Evolutionary conservation across 2,329 filamentous ascomycete genomes (phyloP).

Genomic region (Lasiodiplodia citricola): DNA sequence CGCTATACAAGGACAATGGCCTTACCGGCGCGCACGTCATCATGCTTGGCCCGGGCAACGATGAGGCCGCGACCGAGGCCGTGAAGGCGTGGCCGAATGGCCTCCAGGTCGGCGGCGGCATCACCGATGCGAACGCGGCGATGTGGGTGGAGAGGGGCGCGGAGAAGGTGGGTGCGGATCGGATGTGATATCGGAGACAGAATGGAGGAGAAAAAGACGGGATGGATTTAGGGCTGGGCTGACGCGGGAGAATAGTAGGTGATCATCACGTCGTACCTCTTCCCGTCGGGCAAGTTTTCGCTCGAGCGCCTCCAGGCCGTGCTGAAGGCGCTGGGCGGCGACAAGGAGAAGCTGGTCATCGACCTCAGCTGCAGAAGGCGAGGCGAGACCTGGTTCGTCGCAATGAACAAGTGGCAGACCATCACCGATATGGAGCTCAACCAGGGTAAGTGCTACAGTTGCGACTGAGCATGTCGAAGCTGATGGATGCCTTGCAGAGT

Average conservation of each 20-base stretch:
- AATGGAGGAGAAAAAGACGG: not conserved
- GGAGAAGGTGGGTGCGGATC: constrained; percentile 71
- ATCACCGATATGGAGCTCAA: constrained; percentile 96
- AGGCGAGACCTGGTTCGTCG: constrained; percentile 86
- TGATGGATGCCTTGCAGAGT: constrained; percentile 59
- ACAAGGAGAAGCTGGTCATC: constrained; percentile 84
- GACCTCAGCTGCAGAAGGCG: constrained; percentile 88
- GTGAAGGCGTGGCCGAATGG: constrained; percentile 77
- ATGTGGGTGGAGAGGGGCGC: constrained; percentile 89
- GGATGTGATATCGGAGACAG: not conserved
- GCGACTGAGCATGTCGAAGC: not conserved
- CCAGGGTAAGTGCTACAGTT: constrained; percentile 63
- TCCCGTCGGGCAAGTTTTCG: constrained; percentile 83
- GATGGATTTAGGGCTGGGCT: not conserved
- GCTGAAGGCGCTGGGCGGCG: constrained; percentile 71
- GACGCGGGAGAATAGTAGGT: constrained; percentile 64
- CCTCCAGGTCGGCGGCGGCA: constrained; percentile 92
- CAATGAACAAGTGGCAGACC: constrained; percentile 99
- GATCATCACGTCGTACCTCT: constrained; percentile 95
- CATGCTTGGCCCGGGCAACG: constrained; percentile 91
- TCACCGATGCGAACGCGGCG: constrained; percentile 81
- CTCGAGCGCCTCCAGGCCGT: constrained; percentile 76
- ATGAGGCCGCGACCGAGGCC: constrained; percentile 77
- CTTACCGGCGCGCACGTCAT: constrained; percentile 90
- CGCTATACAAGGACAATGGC: constrained; percentile 76